These are phyloP conservation scores for Neophaeococcomyces aloes DNA, from an alignment of 2,329 filamentous ascomycete species.

Conservation along the genomic window DNA sequence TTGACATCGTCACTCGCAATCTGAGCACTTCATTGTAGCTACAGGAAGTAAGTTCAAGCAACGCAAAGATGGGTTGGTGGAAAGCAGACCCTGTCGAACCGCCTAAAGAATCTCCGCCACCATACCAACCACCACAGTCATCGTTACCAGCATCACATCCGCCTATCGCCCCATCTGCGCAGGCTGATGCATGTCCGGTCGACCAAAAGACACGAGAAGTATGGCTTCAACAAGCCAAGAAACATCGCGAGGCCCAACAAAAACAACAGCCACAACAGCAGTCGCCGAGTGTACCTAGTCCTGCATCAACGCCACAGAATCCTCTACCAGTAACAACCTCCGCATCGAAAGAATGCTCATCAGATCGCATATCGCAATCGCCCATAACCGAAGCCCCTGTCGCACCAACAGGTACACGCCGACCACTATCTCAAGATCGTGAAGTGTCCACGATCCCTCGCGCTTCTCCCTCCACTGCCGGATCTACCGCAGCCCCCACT, in stretches of 20 bases:
- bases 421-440: constrained; percentile 53
- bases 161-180: constrained; percentile 26
- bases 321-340: constrained; percentile 10
- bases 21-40: background rate
- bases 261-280: constrained; percentile 34
- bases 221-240: constrained; percentile 52
- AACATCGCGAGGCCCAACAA: constrained; percentile 32
- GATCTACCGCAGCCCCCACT: too few species aligned
- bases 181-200: constrained; percentile 60
- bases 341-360: constrained; percentile 17
- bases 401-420: constrained; percentile 24
- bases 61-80: constrained; percentile 21
- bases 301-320: constrained; percentile 20
- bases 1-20: background rate
- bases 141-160: constrained; percentile 22
- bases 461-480: too few species aligned
- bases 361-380: constrained; percentile 23
- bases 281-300: constrained; percentile 28
- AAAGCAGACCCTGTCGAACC: constrained; percentile 21
- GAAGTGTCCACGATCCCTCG: constrained; percentile 72
- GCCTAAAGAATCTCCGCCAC: constrained; percentile 13
- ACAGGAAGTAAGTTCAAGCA: background rate
- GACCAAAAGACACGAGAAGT: constrained; percentile 79
- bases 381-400: constrained; percentile 14
- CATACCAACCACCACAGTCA: constrained; percentile 26